Base-by-base conservation (phyloP, 257 asterid species). In the Paulownia fortunei region DNA sequence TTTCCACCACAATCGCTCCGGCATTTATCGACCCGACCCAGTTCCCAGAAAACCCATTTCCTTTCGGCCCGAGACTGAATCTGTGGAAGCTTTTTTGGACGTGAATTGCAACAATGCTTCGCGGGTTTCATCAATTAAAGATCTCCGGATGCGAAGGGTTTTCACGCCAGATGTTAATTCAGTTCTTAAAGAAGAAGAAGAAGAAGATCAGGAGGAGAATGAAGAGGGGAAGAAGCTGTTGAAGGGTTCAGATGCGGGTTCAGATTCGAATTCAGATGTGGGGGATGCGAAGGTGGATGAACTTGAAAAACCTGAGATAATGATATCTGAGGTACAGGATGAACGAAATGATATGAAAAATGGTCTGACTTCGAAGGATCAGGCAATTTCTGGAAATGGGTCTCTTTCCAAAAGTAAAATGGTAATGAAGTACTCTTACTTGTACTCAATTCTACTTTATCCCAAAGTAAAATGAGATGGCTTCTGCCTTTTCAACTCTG, bases 71-170 rank as follows among this genome's bases (percentile, higher is more conserved):
- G 36, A 64, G 8, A 32, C 59, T 51, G 69, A 56, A 47, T 2
- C 73, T 11, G 47, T 37, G 61, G 83, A 58, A 26, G 72, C 79
- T 52, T 80, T 65, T 37, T 63, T 63, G 60, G 80, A 6, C 42
- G n/a, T 16, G 73, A 61, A 72, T 42, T 37, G 72, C 70, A 37
- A 18, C 74, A 51, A 61, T 19, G 54, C 52, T 63, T 81, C 75
- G 58, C 78, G 80, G 66, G 61, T 82, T 42, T 72, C 84, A 3
- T 67, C 86, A 5, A 49, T 86, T 6, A 88, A 85, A 78, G 89
- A 87, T 87, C 91, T 87, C n/a, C 74, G 91, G 19, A 74, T 77
- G 56, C 85, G 87, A 1, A 82, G 92, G 82, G 80, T 90, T 19
- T 86, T 82, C 77, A 81, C 90, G 32, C 86, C 88, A 1, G 81